Evolutionary conservation across 345 rosid species (phyloP).

Genomic region (Sonneratia caseolaris): DNA sequence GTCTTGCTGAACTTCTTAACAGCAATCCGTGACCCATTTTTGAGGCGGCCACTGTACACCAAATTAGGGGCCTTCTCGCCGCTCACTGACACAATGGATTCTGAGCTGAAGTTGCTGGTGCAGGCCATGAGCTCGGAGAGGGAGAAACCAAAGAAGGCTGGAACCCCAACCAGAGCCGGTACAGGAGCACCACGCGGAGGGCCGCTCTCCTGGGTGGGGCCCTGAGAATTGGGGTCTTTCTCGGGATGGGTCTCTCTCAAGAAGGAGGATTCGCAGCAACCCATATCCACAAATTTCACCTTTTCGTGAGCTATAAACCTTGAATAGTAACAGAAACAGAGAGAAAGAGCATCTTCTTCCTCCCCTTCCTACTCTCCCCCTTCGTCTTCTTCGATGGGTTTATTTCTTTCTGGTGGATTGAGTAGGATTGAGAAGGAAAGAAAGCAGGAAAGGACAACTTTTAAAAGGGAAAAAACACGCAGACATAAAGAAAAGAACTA

Average conservation of each 20-base stretch:
- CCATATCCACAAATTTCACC: constrained; percentile 18
- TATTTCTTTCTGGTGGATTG: neutral
- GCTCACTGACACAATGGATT: constrained; percentile 36
- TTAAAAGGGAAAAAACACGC: too few species aligned
- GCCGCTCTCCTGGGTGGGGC: constrained; percentile 6
- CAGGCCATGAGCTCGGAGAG: constrained; percentile 31
- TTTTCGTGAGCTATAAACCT: neutral
- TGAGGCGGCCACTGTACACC: constrained; percentile 28
- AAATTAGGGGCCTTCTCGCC: constrained; percentile 41
- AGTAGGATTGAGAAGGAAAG: neutral
- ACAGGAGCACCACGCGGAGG: constrained; percentile 15
- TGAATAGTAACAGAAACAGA: neutral
- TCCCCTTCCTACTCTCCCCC: neutral
- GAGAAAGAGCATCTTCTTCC: neutral
- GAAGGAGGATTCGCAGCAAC: constrained; percentile 36
- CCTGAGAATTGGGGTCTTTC: constrained; percentile 15
- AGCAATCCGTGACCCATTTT: constrained; percentile 22
- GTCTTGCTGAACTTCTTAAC: constrained; percentile 31
- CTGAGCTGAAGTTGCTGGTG: constrained; percentile 29
- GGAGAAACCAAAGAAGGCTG: constrained; percentile 36
- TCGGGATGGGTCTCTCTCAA: constrained; percentile 32
- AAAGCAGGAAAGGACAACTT: neutral
- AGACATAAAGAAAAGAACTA: neutral
- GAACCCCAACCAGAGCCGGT: constrained; percentile 17
- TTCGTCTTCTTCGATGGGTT: neutral